phyloP scores from a whole-genome alignment of 1,284 basidiomycete species.

The Uromyces viciae-fabae region DNA sequence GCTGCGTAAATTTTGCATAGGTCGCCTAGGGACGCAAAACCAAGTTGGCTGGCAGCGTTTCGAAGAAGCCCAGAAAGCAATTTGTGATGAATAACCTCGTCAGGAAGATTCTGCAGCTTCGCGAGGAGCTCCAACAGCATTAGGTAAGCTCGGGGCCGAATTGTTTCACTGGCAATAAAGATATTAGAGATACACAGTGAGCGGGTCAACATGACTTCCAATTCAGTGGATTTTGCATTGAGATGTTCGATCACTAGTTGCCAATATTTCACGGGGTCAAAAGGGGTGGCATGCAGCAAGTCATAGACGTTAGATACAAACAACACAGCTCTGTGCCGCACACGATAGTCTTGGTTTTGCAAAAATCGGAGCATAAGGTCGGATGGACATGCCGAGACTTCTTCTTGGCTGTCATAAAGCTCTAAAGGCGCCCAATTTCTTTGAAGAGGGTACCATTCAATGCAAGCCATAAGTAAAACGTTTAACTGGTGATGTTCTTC shows the following conservation, averaged over 20 bases:
- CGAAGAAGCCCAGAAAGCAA: slow-evolving; percentile 64
- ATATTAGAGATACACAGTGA: slow-evolving; percentile 76
- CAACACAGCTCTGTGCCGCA: slow-evolving; percentile 25
- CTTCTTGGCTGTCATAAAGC: not conserved
- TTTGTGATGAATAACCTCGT: slow-evolving; percentile 61
- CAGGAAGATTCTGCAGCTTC: slow-evolving; percentile 36
- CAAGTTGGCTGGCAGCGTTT: slow-evolving; percentile 67
- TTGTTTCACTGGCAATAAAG: slow-evolving; percentile 72
- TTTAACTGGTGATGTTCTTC: slow-evolving; percentile 21
- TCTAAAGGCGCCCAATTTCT: slow-evolving; percentile 14
- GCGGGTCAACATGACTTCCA: slow-evolving; percentile 74
- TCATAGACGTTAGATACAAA: slow-evolving; percentile 32
- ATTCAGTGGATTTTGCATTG: slow-evolving; percentile 48
- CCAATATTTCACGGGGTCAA: slow-evolving; percentile 26
- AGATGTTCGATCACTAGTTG: slow-evolving; percentile 19
- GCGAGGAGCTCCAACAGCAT: slow-evolving; percentile 68
- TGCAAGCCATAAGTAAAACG: slow-evolving; percentile 27
- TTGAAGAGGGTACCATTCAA: not conserved
- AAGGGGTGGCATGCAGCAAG: not conserved
- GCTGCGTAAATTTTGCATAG: slow-evolving; percentile 76
- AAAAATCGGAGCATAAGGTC: slow-evolving; percentile 32
- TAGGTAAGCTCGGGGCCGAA: slow-evolving; percentile 81
- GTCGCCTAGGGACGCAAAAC: slow-evolving; percentile 63
- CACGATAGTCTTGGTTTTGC: slow-evolving; percentile 37
- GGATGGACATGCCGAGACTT: not conserved